These are phyloP conservation scores for Eucalyptus rudis DNA, from an alignment of 345 rosid species.

Conservation along the genomic window DNA sequence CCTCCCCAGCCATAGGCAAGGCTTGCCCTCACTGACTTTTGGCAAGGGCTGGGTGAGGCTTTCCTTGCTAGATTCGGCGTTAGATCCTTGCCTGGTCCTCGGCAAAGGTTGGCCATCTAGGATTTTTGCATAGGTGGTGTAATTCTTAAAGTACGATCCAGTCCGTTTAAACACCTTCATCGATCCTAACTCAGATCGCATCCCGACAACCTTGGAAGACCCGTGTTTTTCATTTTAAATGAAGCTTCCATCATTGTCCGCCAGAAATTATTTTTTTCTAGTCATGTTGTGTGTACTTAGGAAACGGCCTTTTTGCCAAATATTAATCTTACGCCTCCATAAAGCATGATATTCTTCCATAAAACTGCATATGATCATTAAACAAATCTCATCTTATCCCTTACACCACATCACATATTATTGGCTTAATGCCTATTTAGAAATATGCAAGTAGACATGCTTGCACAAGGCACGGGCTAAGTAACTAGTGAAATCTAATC, in stretches of 20 bases:
- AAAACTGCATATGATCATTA: not conserved
- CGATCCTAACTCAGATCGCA: too few relatives aligned
- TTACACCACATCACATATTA: not conserved
- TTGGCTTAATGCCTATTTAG: not conserved
- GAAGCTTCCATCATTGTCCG: not conserved
- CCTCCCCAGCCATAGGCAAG: rapidly evolving
- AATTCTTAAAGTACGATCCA: rapidly evolving
- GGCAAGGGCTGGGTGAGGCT: too few relatives aligned
- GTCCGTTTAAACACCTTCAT: too few relatives aligned
- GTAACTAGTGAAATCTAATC: not conserved
- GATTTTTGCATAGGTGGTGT: too few relatives aligned
- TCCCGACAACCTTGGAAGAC: too few relatives aligned
- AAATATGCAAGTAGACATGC: not conserved
- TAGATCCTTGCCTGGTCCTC: too few relatives aligned
- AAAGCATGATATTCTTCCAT: not conserved
- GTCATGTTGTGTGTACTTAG: not conserved
- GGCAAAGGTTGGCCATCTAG: rapidly evolving
- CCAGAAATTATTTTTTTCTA: not conserved
- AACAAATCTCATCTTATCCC: not conserved
- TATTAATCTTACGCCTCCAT: not conserved
- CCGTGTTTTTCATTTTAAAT: rapidly evolving
- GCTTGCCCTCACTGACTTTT: rapidly evolving
- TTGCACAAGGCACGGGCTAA: rapidly evolving
- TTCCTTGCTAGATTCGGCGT: rapidly evolving
- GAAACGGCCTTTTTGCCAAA: not conserved